Evolutionary conservation across 768 basidiomycete genomes (phyloP).

Genomic region (Chalciporus sphaerocephalus): DNA sequence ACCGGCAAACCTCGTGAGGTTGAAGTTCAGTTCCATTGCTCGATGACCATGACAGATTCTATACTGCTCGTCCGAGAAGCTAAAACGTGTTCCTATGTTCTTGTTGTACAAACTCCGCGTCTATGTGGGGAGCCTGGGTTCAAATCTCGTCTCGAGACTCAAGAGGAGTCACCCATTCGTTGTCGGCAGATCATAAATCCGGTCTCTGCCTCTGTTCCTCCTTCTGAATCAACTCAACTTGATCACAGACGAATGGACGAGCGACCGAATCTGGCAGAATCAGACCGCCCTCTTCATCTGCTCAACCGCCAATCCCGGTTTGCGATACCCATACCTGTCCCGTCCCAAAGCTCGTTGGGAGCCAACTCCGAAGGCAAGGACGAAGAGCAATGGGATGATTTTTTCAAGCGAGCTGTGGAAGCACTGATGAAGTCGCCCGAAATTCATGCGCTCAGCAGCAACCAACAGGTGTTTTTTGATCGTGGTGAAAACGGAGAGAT

Average conservation of each 20-base stretch:
- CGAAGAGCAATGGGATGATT: slow-evolving; percentile 17
- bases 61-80: slow-evolving; percentile 91
- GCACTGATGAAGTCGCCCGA: slow-evolving; percentile 30
- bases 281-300: slow-evolving; percentile 53
- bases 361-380: slow-evolving; percentile 14
- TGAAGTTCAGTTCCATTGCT: slow-evolving; percentile 98
- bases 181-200: slow-evolving; percentile 68
- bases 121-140: slow-evolving; percentile 93
- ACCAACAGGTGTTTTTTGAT: slow-evolving; percentile 41
- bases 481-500: slow-evolving; percentile 39
- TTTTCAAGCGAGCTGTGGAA: slow-evolving; percentile 29
- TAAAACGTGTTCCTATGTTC: slow-evolving; percentile 89
- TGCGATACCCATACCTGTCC: slow-evolving; percentile 35
- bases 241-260: slow-evolving; percentile 27
- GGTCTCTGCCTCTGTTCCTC: slow-evolving; percentile 11
- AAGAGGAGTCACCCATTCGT: slow-evolving; percentile 65
- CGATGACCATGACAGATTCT: slow-evolving; percentile 88
- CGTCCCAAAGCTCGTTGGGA: slow-evolving; percentile 17
- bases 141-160: slow-evolving; percentile 63
- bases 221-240: slow-evolving; percentile 29
- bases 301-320: slow-evolving; percentile 46
- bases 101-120: slow-evolving; percentile 92
- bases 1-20: slow-evolving; percentile 83
- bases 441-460: slow-evolving; percentile 25
- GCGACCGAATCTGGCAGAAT: slow-evolving; percentile 39